phyloP scores from a whole-genome alignment of 176 grass and related monocot species.

The Aegilops bicornis region DNA sequence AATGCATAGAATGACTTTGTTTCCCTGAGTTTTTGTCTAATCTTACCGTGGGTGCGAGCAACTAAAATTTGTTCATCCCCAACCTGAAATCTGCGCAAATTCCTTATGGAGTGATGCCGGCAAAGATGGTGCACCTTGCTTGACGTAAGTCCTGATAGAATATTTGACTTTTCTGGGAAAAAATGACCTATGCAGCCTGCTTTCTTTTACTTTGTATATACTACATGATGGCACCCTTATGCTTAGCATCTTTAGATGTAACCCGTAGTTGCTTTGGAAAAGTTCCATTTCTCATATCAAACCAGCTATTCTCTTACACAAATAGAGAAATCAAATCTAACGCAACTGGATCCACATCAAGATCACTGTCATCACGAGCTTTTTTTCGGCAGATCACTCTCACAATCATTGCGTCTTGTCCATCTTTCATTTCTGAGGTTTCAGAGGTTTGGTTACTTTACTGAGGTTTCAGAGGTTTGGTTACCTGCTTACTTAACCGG shows the following conservation, averaged over 20 bases:
- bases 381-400: slow-evolving; percentile 19
- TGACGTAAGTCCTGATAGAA: slow-evolving; percentile 47
- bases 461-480: slow-evolving; percentile 16
- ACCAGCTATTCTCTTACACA: background rate
- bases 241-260: slow-evolving; percentile 35
- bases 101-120: background rate
- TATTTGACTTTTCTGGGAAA: slow-evolving; percentile 31
- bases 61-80: background rate
- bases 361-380: slow-evolving; percentile 10
- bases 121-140: slow-evolving; percentile 61
- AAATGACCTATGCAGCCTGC: background rate
- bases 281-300: slow-evolving; percentile 25
- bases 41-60: background rate
- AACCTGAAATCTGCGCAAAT: background rate
- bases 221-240: slow-evolving; percentile 25
- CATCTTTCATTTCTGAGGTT: background rate
- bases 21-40: background rate
- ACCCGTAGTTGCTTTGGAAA: slow-evolving; percentile 16
- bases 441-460: slow-evolving; percentile 16
- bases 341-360: background rate
- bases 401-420: background rate
- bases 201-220: slow-evolving; percentile 28
- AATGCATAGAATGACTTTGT: slow-evolving; percentile 32
- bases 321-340: background rate
- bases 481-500: background rate